These are phyloP conservation scores for Mycena venus DNA, from an alignment of 768 basidiomycete species.

Conservation along the genomic window DNA sequence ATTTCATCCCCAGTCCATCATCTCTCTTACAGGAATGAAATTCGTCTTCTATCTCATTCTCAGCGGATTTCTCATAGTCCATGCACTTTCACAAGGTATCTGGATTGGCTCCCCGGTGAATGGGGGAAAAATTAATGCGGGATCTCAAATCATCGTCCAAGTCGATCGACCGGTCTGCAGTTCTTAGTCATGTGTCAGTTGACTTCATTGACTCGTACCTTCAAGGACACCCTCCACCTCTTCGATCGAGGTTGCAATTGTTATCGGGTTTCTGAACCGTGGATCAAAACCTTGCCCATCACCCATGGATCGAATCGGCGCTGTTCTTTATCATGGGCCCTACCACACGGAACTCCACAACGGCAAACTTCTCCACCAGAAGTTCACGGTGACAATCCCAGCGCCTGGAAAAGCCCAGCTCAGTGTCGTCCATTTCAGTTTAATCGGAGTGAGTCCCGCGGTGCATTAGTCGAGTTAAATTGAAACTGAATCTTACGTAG, in stretches of 20 bases:
- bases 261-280: conserved; percentile 46
- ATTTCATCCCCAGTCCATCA: neutral
- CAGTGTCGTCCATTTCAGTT: conserved; percentile 4
- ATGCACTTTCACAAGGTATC: conserved; percentile 46
- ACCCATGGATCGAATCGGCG: conserved; percentile 39
- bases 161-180: conserved; percentile 47
- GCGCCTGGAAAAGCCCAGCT: neutral
- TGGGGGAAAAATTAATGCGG: conserved; percentile 38
- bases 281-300: conserved; percentile 29
- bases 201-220: neutral
- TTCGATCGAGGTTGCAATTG: conserved; percentile 48
- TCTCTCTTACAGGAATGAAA: conserved; percentile 6
- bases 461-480: neutral
- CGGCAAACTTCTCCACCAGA: neutral
- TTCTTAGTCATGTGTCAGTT: neutral
- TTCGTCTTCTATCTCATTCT: conserved; percentile 22
- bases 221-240: conserved; percentile 45
- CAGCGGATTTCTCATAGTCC: conserved; percentile 29
- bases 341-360: conserved; percentile 41
- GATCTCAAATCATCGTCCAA: conserved; percentile 47
- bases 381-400: conserved; percentile 9
- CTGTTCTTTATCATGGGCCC: conserved; percentile 44
- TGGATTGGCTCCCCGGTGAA: conserved; percentile 44
- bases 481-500: neutral
- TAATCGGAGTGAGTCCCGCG: neutral